Conservation (phyloP, 192 early-diverging fungal genomes). For the Rhizophagus clarus region DNA sequence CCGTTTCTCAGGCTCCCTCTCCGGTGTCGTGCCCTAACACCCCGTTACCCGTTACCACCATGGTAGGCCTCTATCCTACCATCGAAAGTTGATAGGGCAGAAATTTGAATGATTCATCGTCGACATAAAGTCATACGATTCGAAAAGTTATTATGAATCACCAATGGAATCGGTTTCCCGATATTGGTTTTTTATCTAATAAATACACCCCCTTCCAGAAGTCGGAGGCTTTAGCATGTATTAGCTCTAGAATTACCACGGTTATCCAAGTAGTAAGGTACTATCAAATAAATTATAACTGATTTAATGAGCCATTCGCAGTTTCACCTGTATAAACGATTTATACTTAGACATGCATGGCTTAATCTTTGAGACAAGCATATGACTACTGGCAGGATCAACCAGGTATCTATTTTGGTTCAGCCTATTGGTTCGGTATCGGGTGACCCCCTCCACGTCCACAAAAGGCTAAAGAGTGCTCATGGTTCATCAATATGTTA, state of each 20-base stretch:
- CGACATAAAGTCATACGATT: constrained; percentile 71
- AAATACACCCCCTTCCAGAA: constrained; percentile 72
- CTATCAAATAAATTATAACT: constrained; percentile 86
- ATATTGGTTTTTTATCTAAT: constrained; percentile 70
- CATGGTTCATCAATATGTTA: not conserved
- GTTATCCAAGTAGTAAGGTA: constrained; percentile 79
- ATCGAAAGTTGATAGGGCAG: constrained; percentile 86
- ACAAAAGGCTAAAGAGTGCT: not conserved
- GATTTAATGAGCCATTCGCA: constrained; percentile 85
- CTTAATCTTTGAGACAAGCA: constrained; percentile 81
- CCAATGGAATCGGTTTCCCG: constrained; percentile 48
- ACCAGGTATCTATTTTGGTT: constrained; percentile 59
- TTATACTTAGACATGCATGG: constrained; percentile 77
- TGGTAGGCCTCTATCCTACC: constrained; percentile 80
- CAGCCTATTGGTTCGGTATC: not conserved
- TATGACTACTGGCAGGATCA: constrained; percentile 81
- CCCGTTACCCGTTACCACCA: constrained; percentile 78
- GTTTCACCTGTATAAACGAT: constrained; percentile 57
- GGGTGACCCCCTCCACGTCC: not conserved
- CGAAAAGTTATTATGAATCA: constrained; percentile 78
- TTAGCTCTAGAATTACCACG: constrained; percentile 83
- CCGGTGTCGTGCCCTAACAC: constrained; percentile 55
- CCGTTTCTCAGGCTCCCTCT: constrained; percentile 63
- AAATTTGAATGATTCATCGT: constrained; percentile 85
- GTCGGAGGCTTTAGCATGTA: constrained; percentile 70